A percentile compares a stretch with the other conserved stretches of the same genome.
Conservation (phyloP, 1,284 basidiomycete species). For the Rhodotorula sp. region DNA sequence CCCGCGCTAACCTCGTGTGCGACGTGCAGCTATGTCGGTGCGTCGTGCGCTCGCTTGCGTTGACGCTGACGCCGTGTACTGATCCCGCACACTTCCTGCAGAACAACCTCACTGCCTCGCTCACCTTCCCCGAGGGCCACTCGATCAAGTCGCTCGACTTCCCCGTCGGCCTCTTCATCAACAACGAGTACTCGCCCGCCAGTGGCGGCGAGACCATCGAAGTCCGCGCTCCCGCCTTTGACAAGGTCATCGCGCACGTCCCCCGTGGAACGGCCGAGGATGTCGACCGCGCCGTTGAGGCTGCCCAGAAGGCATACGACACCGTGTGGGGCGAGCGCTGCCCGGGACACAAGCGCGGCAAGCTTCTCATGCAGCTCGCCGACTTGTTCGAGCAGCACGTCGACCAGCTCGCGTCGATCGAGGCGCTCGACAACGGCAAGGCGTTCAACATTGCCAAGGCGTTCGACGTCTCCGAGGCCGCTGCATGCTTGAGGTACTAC, state of each 20-base stretch:
- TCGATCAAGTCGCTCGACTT: constrained; percentile 20
- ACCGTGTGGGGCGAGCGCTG: constrained; percentile 74
- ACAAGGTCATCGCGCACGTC: constrained; percentile 66
- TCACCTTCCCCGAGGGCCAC: constrained; percentile 47
- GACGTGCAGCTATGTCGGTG: no score
- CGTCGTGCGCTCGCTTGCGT: no score
- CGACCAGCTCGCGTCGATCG: constrained; percentile 72
- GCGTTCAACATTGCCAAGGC: constrained; percentile 69
- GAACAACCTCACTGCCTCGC: constrained; percentile 41
- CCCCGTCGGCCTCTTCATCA: constrained; percentile 75
- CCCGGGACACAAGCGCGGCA: constrained; percentile 64
- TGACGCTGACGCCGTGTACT: no score
- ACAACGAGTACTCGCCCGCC: constrained; percentile 74
- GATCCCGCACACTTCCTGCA: background rate
- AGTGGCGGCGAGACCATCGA: constrained; percentile 65
- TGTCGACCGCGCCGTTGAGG: constrained; percentile 56
- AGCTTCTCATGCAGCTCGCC: constrained; percentile 68
- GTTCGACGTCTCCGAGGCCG: constrained; percentile 69
- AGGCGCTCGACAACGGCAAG: constrained; percentile 75
- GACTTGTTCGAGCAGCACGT: constrained; percentile 67
- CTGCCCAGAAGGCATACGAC: constrained; percentile 73
- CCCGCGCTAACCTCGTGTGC: no score
- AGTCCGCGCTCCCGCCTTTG: constrained; percentile 77
- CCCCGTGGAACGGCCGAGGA: constrained; percentile 58
- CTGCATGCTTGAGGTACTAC: constrained; percentile 66